These are phyloP conservation scores for Hydnum rufescens DNA, from an alignment of 768 basidiomycete genomes.

Conservation along the genomic window DNA sequence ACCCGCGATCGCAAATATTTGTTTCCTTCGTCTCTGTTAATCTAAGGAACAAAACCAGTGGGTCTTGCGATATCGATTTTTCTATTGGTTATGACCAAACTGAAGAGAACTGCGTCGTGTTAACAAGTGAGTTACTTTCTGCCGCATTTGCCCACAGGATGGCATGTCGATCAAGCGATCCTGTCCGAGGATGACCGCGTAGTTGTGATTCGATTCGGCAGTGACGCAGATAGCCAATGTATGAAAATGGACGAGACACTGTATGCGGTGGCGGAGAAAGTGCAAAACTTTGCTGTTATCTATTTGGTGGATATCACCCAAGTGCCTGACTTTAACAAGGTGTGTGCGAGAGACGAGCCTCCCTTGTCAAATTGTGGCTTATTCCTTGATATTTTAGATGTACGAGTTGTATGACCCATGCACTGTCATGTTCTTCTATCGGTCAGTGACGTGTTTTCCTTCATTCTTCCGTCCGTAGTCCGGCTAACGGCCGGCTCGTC, in stretches of 20 bases:
- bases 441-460: conserved; percentile 29
- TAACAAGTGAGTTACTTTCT: conserved; percentile 60
- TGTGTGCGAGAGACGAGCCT: conserved; percentile 16
- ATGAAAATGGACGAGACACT: conserved; percentile 99
- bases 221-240: conserved; percentile 84
- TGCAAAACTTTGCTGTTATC: conserved; percentile 96
- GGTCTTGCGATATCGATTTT: too few species aligned
- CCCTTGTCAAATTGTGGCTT: neutral
- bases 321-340: conserved; percentile 98
- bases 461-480: neutral
- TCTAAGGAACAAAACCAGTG: too few species aligned
- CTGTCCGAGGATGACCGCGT: conserved; percentile 94
- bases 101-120: too few species aligned
- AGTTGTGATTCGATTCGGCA: conserved; percentile 86
- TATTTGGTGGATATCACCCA: conserved; percentile 90
- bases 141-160: conserved; percentile 74
- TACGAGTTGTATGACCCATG: conserved; percentile 96
- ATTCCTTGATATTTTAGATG: conserved; percentile 38
- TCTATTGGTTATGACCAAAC: too few species aligned
- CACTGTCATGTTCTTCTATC: conserved; percentile 97
- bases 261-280: conserved; percentile 79
- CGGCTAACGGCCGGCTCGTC: neutral
- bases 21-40: too few species aligned
- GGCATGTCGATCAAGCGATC: conserved; percentile 99
- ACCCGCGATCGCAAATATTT: too few species aligned